phyloP scores from a whole-genome alignment of 73 alveolate species.

The Paramecium sonneborni region DNA sequence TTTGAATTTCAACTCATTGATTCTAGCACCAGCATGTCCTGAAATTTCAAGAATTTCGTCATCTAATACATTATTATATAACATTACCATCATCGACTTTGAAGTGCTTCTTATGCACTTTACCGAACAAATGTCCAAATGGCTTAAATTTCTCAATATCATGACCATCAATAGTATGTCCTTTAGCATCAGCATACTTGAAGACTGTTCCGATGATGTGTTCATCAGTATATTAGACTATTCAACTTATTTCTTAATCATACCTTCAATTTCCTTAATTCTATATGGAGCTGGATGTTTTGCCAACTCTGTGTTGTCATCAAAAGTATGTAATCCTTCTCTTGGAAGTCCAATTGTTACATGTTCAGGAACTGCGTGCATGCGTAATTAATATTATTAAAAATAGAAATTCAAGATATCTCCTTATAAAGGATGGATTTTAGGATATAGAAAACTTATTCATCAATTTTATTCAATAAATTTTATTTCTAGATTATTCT shows the following conservation, averaged over 20 bases:
- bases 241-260: neutral
- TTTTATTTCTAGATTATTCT: neutral
- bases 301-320: neutral
- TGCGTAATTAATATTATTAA: neutral
- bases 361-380: slow-evolving; percentile 40
- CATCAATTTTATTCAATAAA: neutral
- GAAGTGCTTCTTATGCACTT: slow-evolving; percentile 23
- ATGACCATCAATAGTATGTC: slow-evolving; percentile 6
- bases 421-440: neutral
- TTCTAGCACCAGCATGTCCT: slow-evolving; percentile 50
- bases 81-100: slow-evolving; percentile 37
- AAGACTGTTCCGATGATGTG: slow-evolving; percentile 36
- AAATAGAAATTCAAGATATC: neutral
- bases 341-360: slow-evolving; percentile 22
- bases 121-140: slow-evolving; percentile 28
- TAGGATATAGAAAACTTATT: neutral
- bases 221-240: slow-evolving; percentile 45
- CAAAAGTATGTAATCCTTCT: slow-evolving; percentile 17
- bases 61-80: neutral
- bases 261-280: slow-evolving; percentile 33
- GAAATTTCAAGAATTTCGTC: slow-evolving; percentile 42
- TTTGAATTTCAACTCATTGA: slow-evolving; percentile 23
- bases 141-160: slow-evolving; percentile 47
- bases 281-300: slow-evolving; percentile 41
- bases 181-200: slow-evolving; percentile 28